A percentile compares a stretch with the other conserved stretches of the same genome.
Evolutionary conservation across 768 basidiomycete genomes (phyloP).

Genomic region (Amanita rimosa): DNA sequence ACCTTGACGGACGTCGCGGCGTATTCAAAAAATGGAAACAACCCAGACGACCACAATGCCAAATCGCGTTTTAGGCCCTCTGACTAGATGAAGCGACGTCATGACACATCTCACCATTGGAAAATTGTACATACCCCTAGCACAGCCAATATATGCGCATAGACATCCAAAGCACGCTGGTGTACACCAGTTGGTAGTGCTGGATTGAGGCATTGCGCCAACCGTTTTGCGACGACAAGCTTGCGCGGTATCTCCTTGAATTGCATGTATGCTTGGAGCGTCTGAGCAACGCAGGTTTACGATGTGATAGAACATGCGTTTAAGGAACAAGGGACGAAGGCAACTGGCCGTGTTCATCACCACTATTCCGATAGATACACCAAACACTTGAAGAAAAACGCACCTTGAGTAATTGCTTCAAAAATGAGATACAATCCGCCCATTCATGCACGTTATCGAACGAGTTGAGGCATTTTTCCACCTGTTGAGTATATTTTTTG

Average conservation of each 20-base stretch:
- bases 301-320: background rate
- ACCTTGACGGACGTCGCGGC: constrained; percentile 98
- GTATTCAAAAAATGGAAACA: constrained; percentile 98
- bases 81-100: constrained; percentile 32
- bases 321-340: background rate
- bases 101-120: background rate
- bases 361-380: background rate
- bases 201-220: constrained; percentile 96
- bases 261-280: constrained; percentile 85
- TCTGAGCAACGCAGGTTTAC: constrained; percentile 31
- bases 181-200: constrained; percentile 95
- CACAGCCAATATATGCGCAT: constrained; percentile 82
- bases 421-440: constrained; percentile 98
- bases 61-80: constrained; percentile 85
- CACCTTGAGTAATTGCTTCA: constrained; percentile 90
- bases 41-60: constrained; percentile 86
- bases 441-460: constrained; percentile 98
- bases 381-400: constrained; percentile 3
- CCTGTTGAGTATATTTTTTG: constrained; percentile 86
- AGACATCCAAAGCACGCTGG: constrained; percentile 92
- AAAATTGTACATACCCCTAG: constrained; percentile 58
- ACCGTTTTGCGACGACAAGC: constrained; percentile 85
- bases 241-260: constrained; percentile 97
- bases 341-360: constrained; percentile 2
- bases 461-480: constrained; percentile 85